phyloP scores from a whole-genome alignment of 2,329 filamentous ascomycete genomes.

The Pseudogymnoascus sp. region DNA sequence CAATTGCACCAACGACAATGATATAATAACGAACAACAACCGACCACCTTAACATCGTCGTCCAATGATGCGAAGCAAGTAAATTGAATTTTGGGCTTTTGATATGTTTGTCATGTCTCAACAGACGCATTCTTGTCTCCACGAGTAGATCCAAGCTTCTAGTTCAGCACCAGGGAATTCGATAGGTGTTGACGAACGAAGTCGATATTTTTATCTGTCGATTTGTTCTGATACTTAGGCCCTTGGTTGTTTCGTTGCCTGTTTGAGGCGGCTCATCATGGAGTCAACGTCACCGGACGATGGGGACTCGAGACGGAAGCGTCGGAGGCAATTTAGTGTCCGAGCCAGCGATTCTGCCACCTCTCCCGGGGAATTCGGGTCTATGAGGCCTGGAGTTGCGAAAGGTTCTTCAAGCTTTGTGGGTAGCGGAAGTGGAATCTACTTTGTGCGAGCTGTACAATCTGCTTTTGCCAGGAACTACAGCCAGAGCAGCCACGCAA shows the following conservation, averaged over 20 bases:
- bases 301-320: neutral
- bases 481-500: slow-evolving; percentile 24
- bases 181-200: neutral
- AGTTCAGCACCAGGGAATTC: neutral
- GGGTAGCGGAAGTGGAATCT: slow-evolving; percentile 51
- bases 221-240: neutral
- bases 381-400: slow-evolving; percentile 44
- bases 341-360: neutral
- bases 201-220: neutral
- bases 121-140: neutral
- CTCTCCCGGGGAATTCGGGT: slow-evolving; percentile 33
- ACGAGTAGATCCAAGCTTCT: neutral
- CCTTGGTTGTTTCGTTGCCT: neutral
- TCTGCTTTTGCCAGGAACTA: slow-evolving; percentile 35
- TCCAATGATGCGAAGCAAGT: neutral
- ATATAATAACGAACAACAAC: neutral
- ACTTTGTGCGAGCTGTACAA: slow-evolving; percentile 51
- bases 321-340: neutral
- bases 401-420: slow-evolving; percentile 46
- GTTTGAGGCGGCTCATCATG: neutral
- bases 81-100: neutral
- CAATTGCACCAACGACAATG: neutral
- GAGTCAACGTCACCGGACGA: neutral
- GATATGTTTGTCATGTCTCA: neutral
- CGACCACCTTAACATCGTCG: neutral